Conservation (phyloP, 306 rosid genomes). For the Fragaria ananassa region DNA sequence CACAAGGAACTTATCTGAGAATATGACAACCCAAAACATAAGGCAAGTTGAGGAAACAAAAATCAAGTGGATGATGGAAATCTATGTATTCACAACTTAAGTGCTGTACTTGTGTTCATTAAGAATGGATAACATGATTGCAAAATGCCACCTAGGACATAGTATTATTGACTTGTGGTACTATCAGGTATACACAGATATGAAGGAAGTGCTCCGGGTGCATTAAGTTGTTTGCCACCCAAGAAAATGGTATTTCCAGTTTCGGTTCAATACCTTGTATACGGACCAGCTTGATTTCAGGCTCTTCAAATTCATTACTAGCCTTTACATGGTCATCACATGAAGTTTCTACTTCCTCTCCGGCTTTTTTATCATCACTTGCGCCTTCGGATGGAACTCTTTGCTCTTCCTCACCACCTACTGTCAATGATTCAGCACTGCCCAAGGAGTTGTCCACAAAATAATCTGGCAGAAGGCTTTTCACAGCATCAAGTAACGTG, state of each 20-base stretch:
- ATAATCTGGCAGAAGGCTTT: conserved; percentile 67
- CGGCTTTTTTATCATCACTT: conserved; percentile 23
- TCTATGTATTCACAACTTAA: background rate
- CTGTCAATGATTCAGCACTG: conserved; percentile 24
- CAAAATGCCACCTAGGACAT: conserved; percentile 2
- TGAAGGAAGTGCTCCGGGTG: conserved; percentile 91
- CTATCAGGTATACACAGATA: conserved; percentile 66
- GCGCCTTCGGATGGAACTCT: conserved; percentile 32
- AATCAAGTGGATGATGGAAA: background rate
- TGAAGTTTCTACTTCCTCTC: conserved; percentile 41
- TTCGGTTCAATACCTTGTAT: conserved; percentile 97
- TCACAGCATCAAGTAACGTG: conserved; percentile 71
- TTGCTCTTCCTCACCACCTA: conserved; percentile 27
- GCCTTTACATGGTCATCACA: conserved; percentile 26
- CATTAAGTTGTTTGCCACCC: conserved; percentile 77
- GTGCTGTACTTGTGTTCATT: conserved; percentile 3
- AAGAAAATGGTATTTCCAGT: conserved; percentile 77
- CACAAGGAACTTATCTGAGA: background rate
- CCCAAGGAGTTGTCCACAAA: conserved; percentile 30
- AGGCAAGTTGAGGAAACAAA: background rate
- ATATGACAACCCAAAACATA: background rate
- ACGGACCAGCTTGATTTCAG: conserved; percentile 69
- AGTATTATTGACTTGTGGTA: conserved; percentile 34
- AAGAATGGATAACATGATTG: background rate
- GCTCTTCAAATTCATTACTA: conserved; percentile 24